Evolutionary conservation across 768 basidiomycete genomes (phyloP).

Genomic region (Strobilomyces confusus): DNA sequence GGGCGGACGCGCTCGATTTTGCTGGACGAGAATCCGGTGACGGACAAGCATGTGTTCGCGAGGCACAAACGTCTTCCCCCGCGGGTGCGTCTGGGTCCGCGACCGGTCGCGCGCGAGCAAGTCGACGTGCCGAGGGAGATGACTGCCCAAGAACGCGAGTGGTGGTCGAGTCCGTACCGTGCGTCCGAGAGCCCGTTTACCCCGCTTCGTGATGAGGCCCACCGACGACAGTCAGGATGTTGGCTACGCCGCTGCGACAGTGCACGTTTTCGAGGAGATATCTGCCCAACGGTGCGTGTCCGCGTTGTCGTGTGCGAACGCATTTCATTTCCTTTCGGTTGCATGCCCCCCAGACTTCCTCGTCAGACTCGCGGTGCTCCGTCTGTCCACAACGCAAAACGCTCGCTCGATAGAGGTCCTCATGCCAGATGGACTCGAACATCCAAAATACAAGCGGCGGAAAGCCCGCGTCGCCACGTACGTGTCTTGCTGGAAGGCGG

Average conservation of each 20-base stretch:
- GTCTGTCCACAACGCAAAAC: slow-evolving; percentile 33
- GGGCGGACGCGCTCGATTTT: slow-evolving; percentile 57
- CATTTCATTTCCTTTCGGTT: background rate
- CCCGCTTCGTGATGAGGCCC: background rate
- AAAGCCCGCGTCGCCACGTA: slow-evolving; percentile 47
- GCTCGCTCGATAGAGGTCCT: slow-evolving; percentile 29
- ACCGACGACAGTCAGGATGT: slow-evolving; percentile 57
- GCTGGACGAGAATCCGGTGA: slow-evolving; percentile 57
- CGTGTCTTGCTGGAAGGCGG: slow-evolving; percentile 56
- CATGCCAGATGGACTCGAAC: slow-evolving; percentile 62
- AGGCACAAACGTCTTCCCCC: slow-evolving; percentile 60
- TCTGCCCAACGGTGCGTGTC: slow-evolving; percentile 53
- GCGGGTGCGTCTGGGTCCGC: slow-evolving; percentile 32
- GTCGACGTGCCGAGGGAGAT: slow-evolving; percentile 50
- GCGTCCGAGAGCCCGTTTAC: slow-evolving; percentile 16
- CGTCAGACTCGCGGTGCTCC: slow-evolving; percentile 52
- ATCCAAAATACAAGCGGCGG: slow-evolving; percentile 53
- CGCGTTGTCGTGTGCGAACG: background rate
- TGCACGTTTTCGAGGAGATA: slow-evolving; percentile 48
- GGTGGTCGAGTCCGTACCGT: slow-evolving; percentile 80
- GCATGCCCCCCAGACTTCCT: slow-evolving; percentile 50
- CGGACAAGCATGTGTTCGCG: slow-evolving; percentile 42
- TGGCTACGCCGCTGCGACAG: slow-evolving; percentile 57
- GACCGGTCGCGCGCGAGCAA: slow-evolving; percentile 18
- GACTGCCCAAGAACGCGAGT: slow-evolving; percentile 56